A percentile compares a stretch with the other conserved stretches of the same genome.
These are phyloP conservation scores for Neurospora sp. DNA, from an alignment of 495 filamentous ascomycete species.

Conservation along the genomic window DNA sequence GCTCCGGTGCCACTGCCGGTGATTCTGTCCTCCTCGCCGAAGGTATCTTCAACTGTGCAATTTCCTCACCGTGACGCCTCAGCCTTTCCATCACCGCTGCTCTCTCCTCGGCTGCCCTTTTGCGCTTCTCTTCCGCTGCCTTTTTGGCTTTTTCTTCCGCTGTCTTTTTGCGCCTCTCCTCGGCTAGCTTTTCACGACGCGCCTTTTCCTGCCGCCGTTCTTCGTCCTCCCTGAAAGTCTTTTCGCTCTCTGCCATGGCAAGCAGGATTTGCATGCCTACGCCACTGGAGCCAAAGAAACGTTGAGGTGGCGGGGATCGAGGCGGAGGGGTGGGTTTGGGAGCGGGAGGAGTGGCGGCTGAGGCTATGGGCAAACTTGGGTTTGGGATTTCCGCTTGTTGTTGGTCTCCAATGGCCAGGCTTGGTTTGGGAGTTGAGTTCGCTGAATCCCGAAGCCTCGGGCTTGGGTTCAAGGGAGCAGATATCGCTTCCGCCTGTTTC, in stretches of 20 bases:
- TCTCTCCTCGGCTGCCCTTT: not conserved
- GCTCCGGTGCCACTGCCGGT: not conserved
- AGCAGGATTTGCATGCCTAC: constrained; percentile 1
- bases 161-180: not conserved
- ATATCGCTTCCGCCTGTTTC: not conserved
- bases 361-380: not conserved
- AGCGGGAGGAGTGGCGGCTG: not conserved
- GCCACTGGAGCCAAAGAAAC: constrained; percentile 10
- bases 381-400: not conserved
- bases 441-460: not conserved
- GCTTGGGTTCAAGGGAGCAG: not conserved
- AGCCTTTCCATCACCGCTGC: not conserved
- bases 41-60: not conserved
- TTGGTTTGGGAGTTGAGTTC: not conserved
- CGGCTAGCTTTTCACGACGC: not conserved
- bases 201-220: constrained; percentile 1
- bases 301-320: not conserved
- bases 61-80: not conserved
- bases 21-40: not conserved
- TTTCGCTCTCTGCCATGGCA: not conserved
- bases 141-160: not conserved
- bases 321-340: not conserved
- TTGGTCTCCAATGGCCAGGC: not conserved
- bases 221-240: constrained; percentile 6
- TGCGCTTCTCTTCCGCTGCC: not conserved